Conservation (phyloP, 2,329 filamentous ascomycete genomes). For the Sclerotinia trifoliorum region DNA sequence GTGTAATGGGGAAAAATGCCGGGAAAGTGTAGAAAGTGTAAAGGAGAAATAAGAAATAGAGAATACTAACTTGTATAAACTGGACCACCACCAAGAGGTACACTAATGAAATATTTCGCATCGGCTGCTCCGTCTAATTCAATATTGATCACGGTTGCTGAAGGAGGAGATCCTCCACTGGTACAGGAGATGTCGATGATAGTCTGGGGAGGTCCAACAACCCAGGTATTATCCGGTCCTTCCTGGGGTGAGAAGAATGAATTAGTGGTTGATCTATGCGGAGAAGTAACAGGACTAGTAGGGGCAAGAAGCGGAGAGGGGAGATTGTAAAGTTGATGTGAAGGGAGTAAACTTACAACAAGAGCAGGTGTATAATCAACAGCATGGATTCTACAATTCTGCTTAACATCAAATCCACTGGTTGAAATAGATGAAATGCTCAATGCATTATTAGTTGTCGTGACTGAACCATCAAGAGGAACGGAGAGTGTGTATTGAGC, state of each 20-base stretch:
- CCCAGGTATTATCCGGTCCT: constrained; percentile 31
- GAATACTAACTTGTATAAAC: constrained; percentile 29
- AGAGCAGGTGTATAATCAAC: constrained; percentile 31
- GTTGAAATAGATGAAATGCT: constrained; percentile 26
- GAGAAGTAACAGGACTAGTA: too few species aligned
- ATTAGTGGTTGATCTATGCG: too few species aligned
- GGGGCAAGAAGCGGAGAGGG: background rate
- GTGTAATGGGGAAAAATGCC: background rate
- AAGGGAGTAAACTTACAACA: constrained; percentile 19
- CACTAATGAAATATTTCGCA: constrained; percentile 31
- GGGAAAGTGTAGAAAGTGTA: background rate
- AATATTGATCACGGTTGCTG: constrained; percentile 27
- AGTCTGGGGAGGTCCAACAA: constrained; percentile 34
- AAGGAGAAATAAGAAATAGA: background rate
- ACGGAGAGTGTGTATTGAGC: constrained; percentile 31
- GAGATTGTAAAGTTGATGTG: background rate
- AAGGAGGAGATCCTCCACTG: background rate
- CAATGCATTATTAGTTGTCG: constrained; percentile 25
- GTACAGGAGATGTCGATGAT: constrained; percentile 31
- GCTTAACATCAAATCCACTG: constrained; percentile 24
- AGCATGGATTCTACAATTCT: constrained; percentile 30
- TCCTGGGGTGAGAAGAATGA: background rate
- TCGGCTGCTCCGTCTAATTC: constrained; percentile 34
- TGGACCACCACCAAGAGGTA: constrained; percentile 31
- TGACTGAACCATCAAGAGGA: constrained; percentile 28